Base-by-base conservation (phyloP, 2,329 filamentous ascomycete genomes). In the Eutypella sp. region DNA sequence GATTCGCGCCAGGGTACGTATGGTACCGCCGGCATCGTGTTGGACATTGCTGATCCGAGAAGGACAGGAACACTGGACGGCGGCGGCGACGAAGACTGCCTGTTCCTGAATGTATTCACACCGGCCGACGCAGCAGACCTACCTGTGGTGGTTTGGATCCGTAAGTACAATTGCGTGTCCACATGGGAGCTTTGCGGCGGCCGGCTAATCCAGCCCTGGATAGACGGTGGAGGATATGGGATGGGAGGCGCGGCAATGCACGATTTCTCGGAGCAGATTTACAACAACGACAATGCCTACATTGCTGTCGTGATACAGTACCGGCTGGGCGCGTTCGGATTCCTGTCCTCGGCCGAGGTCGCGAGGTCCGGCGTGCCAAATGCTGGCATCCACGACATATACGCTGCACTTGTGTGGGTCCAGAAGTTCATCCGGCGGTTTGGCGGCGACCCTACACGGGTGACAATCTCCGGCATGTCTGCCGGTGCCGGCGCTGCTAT, bases 381-480 rank as follows among this genome's bases (percentile, higher is more conserved):
- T 49, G 71, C 68, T 2, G 76, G 72, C 3, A 54, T 79, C 1
- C 60, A 74, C 8, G 77, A 79, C 50, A 72, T 77, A 57, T 65
- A 69, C 22, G 74, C 72, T 27, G 74, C 72, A 1, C 59, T 81
- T 3, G 54, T 71, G 56, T 81, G 78, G 75, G 71, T 80, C 2
- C 67, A 75, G 46, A 61, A 67, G 18, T 60, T 81, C 50, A 76
- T 81, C 42, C 57, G 65, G 27, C 57, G 63, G 8, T 81, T 81
- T 48, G 77, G 78, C 2, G 77, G 78, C 5, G 69, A 80, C 46
- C 68, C 70, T 0, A 48, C 47, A 1, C 71, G 72, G n/a, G 74
- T 82, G 1, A 78, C 75, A 0, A 71, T 80, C 22, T 69, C 68
- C 55, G 78, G 79, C 0, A 71, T 76, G 51, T 75, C 71, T 0